phyloP scores from a whole-genome alignment of 345 rosid species.

The Psidium guajava region DNA sequence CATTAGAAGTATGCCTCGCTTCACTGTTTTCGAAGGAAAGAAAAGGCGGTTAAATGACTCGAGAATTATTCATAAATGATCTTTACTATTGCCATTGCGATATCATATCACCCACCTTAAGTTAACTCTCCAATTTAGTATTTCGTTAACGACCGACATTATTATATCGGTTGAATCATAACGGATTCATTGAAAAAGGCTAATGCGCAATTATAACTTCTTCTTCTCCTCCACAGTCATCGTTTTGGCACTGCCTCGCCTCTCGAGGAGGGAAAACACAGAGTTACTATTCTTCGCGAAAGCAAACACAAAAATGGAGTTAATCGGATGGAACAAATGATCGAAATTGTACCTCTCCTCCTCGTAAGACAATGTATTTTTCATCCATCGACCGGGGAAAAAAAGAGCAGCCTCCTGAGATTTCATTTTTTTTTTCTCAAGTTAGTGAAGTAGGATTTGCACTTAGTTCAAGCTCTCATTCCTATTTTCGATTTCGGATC shows the following conservation, averaged over 20 bases:
- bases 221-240: background rate
- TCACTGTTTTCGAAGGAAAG: background rate
- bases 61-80: background rate
- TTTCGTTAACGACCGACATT: background rate
- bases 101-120: background rate
- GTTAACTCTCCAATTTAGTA: background rate
- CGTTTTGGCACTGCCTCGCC: fast-evolving
- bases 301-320: background rate
- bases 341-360: background rate
- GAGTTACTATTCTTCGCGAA: background rate
- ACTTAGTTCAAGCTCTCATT: no score
- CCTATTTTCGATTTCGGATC: no score
- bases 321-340: fast-evolving
- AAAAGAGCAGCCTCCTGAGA: background rate
- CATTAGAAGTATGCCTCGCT: background rate
- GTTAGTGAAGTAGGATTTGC: no score
- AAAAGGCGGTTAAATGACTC: background rate
- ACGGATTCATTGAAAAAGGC: background rate
- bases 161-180: background rate
- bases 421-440: background rate
- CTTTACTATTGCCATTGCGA: background rate
- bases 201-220: background rate
- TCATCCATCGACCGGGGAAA: background rate
- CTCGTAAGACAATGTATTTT: fast-evolving
- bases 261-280: fast-evolving